Evolutionary conservation across 2,329 filamentous ascomycete genomes (phyloP).

Genomic region (Epichloe aotearoae): DNA sequence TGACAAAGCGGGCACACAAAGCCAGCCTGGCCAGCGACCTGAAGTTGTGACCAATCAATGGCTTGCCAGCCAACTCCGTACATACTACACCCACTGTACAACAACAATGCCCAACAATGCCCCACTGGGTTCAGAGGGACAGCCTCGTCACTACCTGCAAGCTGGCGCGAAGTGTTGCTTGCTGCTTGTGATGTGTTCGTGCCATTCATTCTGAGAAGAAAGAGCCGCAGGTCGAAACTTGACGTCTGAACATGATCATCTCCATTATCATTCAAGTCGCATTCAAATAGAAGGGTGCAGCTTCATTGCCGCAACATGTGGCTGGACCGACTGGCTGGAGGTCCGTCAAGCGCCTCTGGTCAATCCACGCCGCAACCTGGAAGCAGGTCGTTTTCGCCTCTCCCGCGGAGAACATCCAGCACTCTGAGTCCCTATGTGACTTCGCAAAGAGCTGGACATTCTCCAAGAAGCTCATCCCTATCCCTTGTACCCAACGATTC

Average conservation of each 20-base stretch:
- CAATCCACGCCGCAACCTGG: constrained; percentile 48
- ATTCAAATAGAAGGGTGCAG: neutral
- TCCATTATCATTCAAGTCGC: neutral
- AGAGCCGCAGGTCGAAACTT: neutral
- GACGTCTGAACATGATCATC: neutral
- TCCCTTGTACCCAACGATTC: constrained; percentile 71
- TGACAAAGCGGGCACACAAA: too few species aligned
- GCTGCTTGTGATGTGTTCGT: neutral
- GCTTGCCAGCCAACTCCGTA: neutral
- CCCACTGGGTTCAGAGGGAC: neutral
- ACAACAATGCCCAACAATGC: neutral
- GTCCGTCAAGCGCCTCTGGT: constrained; percentile 46
- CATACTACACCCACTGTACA: too few species aligned
- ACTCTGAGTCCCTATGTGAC: constrained; percentile 56
- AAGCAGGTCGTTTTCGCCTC: constrained; percentile 59
- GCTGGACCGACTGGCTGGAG: constrained; percentile 69
- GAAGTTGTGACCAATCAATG: neutral
- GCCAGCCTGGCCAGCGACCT: neutral
- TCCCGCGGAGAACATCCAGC: constrained; percentile 52
- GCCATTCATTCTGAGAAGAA: neutral
- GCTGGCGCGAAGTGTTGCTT: neutral
- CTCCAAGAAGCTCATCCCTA: constrained; percentile 62
- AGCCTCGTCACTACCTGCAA: neutral
- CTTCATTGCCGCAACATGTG: constrained; percentile 47
- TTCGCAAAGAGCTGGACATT: constrained; percentile 53